Evolutionary conservation across 495 filamentous ascomycete species (phyloP), one percentile per base, ranked within the genome.

Genomic region (Margaritispora aquatica): DNA sequence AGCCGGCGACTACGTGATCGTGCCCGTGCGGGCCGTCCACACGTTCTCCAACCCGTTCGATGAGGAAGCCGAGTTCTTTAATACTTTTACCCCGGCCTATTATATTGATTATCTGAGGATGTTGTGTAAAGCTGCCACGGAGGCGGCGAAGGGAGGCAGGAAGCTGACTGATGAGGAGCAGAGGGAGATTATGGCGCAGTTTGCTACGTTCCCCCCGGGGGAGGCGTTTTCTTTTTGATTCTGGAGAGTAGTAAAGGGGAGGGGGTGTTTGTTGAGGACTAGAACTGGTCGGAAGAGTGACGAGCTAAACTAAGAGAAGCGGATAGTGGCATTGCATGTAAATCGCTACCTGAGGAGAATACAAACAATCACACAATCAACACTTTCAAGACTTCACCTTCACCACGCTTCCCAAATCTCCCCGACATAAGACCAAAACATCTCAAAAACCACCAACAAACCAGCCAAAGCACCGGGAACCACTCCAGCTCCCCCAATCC

Each of bases 31-130:
- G 11, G 76, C 76, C 31, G 71, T 80, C 23, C 77, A 82, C 59
- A 80, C 76, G n/a, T 80, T 82, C 66, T 75, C 69, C 55, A 81
- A 83, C 55, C 74, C 77, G 27, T 75, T 71, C 19, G 75, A 79
- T 21, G 80, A 78, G 57, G 78, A 79, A 54, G 74, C 75, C 26
- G 73, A 73, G 67, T 78, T 82, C 64, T 78, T 80, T 65, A 83
- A 80, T 68, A 83, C 77, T 2, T 77, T 73, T 51, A 82, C 79
- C 58, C 81, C 79, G 21, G 71, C 72, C 34, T 77, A 75, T 66
- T 77, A 76, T 69, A 74, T 80, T 60, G 74, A 76, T 44, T 76
- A 80, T 63, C 74, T 80, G 68, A 75, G 75, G 72, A 70, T 78
- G 52, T 61, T 78, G 58, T 57, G 58, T 2, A 52, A 68, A 2